Evolutionary conservation across 768 basidiomycete species (phyloP).

Genomic region (Dioszegia crocea): DNA sequence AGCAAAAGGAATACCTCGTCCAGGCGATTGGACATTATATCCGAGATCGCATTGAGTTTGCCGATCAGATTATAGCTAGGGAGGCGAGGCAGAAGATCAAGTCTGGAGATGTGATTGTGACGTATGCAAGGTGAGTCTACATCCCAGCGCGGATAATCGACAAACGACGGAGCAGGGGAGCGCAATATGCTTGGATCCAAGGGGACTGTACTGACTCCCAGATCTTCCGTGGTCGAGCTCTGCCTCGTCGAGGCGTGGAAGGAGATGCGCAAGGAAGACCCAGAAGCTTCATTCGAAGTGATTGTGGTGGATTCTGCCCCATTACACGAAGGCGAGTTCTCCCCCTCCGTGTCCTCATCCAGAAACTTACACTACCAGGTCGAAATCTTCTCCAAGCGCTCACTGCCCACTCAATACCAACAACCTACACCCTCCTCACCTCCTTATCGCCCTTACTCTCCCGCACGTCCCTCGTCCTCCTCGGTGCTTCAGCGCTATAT

Average conservation of each 20-base stretch:
- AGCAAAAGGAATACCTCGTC: slow-evolving; percentile 85
- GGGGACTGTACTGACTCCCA: slow-evolving; percentile 42
- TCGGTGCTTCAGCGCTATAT: slow-evolving; percentile 91
- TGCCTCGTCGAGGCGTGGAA: slow-evolving; percentile 66
- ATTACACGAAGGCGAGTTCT: slow-evolving; percentile 69
- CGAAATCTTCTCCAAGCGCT: slow-evolving; percentile 71
- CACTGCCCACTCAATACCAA: slow-evolving; percentile 66
- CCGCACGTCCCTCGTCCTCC: slow-evolving; percentile 74
- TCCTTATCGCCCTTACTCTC: slow-evolving; percentile 60
- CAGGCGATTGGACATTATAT: slow-evolving; percentile 88
- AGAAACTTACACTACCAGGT: slow-evolving; percentile 54
- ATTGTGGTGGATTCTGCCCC: slow-evolving; percentile 94
- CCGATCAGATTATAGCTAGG: slow-evolving; percentile 87
- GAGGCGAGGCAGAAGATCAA: slow-evolving; percentile 89
- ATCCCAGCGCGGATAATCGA: not conserved
- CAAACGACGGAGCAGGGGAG: too few species aligned
- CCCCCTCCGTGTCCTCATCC: not conserved
- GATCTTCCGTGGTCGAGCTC: slow-evolving; percentile 92
- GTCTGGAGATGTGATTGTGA: slow-evolving; percentile 84
- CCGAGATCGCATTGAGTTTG: slow-evolving; percentile 84
- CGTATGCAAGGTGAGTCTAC: slow-evolving; percentile 72
- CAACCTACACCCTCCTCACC: slow-evolving; percentile 87
- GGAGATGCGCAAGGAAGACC: slow-evolving; percentile 46
- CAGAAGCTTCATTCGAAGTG: slow-evolving; percentile 76
- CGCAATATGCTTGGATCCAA: too few species aligned